Evolutionary conservation across 192 early-diverging fungal species (phyloP).

Genomic region (Cetraspora pellucida): DNA sequence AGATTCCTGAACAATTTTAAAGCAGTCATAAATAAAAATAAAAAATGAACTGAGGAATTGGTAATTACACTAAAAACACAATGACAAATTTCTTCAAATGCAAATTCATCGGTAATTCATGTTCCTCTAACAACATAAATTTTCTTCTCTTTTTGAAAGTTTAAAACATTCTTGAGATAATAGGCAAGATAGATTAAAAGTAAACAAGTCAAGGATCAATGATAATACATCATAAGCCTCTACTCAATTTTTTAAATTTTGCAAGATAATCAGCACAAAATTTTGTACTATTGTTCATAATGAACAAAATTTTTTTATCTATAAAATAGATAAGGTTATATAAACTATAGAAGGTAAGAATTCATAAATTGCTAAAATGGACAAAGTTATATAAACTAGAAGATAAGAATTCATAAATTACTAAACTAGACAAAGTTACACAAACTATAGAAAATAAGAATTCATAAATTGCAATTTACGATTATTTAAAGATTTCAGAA

Average conservation of each 20-base stretch:
- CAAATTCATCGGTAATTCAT: conserved; percentile 88
- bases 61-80: conserved; percentile 41
- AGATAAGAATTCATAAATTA: no score
- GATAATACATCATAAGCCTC: conserved; percentile 63
- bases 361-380: no score
- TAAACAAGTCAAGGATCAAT: no score
- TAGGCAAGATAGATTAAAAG: conserved; percentile 64
- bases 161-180: conserved; percentile 82
- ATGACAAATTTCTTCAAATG: conserved; percentile 72
- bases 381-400: neutral
- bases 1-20: neutral
- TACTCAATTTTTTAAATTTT: conserved; percentile 83
- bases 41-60: neutral
- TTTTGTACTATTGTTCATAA: conserved; percentile 96
- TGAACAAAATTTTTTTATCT: conserved; percentile 93
- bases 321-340: neutral
- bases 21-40: neutral
- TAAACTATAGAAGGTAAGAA: no score
- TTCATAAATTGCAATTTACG: no score
- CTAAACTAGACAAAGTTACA: no score
- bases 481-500: no score
- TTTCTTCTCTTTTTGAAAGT: conserved; percentile 85
- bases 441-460: neutral
- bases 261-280: conserved; percentile 77
- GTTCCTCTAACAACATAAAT: conserved; percentile 90